Percentiles rank a stretch among this genome's conserved stretches.
phyloP scores from a whole-genome alignment of 2,329 filamentous ascomycete genomes.

The Cordyceps farinosa region DNA sequence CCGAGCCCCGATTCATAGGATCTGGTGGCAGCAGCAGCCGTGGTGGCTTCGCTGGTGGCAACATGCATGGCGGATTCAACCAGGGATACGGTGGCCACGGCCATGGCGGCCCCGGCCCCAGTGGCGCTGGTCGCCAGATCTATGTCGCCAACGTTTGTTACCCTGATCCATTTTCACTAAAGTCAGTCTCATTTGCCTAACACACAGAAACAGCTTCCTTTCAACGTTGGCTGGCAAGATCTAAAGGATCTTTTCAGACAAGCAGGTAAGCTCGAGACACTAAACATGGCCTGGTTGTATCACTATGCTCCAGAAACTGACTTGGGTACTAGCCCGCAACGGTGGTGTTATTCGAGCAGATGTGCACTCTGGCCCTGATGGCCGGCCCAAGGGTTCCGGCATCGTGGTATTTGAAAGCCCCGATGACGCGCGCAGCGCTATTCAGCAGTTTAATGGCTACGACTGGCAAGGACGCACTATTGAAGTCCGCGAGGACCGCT shows the following conservation, averaged over 20 bases:
- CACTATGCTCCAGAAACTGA: background rate
- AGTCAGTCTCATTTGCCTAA: slow-evolving; percentile 16
- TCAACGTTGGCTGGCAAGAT: slow-evolving; percentile 97
- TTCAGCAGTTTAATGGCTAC: slow-evolving; percentile 96
- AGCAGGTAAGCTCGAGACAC: slow-evolving; percentile 68
- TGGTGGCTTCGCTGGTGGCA: slow-evolving; percentile 45
- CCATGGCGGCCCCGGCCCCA: slow-evolving; percentile 46
- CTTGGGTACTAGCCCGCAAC: slow-evolving; percentile 44
- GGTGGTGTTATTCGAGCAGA: slow-evolving; percentile 90
- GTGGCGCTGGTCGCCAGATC: slow-evolving; percentile 77
- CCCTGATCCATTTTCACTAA: slow-evolving; percentile 19
- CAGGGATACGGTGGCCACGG: slow-evolving; percentile 52
- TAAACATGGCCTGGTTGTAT: background rate
- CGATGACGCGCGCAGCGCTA: slow-evolving; percentile 92
- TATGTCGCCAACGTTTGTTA: slow-evolving; percentile 96
- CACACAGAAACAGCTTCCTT: slow-evolving; percentile 70
- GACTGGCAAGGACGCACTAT: slow-evolving; percentile 94
- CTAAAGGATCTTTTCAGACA: slow-evolving; percentile 98
- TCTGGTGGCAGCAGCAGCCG: slow-evolving; percentile 60
- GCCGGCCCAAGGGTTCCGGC: slow-evolving; percentile 91
- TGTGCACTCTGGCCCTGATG: slow-evolving; percentile 87
- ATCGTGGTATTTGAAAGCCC: slow-evolving; percentile 95
- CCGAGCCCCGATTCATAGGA: slow-evolving; percentile 91
- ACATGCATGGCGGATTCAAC: slow-evolving; percentile 50
- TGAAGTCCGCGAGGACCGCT: slow-evolving; percentile 95